phyloP scores from a whole-genome alignment of 2,329 filamentous ascomycete species.

The Sclerotinia nivalis region DNA sequence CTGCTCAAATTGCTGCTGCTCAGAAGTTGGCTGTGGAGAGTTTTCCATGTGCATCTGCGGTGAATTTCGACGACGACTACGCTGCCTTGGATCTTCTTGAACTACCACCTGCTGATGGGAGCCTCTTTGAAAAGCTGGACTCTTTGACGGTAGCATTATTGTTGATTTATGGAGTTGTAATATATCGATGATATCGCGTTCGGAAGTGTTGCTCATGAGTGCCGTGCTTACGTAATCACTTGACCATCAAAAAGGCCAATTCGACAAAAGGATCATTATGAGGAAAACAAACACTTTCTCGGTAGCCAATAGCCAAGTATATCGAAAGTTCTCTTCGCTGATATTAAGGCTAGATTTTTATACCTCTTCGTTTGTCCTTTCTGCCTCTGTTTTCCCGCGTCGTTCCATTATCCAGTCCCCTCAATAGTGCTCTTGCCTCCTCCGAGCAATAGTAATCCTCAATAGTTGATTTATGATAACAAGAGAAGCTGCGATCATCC shows the following conservation, averaged over 20 bases:
- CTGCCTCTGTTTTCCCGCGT: neutral
- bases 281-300: neutral
- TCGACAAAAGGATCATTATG: neutral
- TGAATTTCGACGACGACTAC: neutral
- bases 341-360: neutral
- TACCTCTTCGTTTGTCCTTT: neutral
- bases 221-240: neutral
- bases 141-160: neutral
- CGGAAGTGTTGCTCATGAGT: neutral
- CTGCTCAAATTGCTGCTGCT: conserved; percentile 3
- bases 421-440: too few relatives aligned
- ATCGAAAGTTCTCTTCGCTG: too few relatives aligned
- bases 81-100: neutral
- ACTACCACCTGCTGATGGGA: neutral
- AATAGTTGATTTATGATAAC: too few relatives aligned
- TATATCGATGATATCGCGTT: neutral
- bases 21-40: neutral
- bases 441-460: too few relatives aligned
- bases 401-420: too few relatives aligned
- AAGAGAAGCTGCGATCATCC: too few relatives aligned
- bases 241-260: neutral
- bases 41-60: neutral
- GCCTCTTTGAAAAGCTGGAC: neutral
- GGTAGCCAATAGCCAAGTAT: too few relatives aligned
- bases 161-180: neutral